phyloP scores from a whole-genome alignment of 495 filamentous ascomycete species.

The Penicillium subrubescens region DNA sequence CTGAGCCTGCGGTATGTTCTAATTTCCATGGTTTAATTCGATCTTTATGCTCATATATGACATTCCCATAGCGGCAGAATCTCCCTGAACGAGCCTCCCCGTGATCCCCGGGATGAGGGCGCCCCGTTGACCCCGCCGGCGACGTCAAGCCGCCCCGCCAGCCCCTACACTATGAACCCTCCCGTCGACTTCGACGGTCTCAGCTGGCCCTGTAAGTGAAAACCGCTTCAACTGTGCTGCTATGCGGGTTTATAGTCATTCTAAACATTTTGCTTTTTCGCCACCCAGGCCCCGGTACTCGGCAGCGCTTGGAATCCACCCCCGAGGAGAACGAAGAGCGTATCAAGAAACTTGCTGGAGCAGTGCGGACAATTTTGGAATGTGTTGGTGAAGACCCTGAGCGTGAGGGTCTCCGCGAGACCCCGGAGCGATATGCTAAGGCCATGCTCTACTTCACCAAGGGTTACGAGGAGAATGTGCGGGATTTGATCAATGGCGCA shows the following conservation, averaged over 20 bases:
- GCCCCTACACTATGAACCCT: conserved; percentile 64
- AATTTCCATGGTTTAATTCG: neutral
- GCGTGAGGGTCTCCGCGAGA: conserved; percentile 83
- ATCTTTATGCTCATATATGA: conserved; percentile 10
- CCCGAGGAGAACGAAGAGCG: conserved; percentile 70
- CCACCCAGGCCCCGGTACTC: conserved; percentile 69
- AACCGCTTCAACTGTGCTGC: neutral
- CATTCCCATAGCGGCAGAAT: conserved; percentile 22
- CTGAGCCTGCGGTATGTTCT: conserved; percentile 33
- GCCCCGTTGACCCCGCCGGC: conserved; percentile 49
- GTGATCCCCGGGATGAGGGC: conserved; percentile 74
- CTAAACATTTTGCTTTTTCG: conserved; percentile 1
- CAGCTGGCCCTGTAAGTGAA: conserved; percentile 68
- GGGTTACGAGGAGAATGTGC: conserved; percentile 94
- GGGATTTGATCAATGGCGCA: conserved; percentile 89
- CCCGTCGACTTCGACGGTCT: conserved; percentile 72
- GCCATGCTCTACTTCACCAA: conserved; percentile 99
- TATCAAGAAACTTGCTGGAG: conserved; percentile 77
- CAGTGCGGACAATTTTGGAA: conserved; percentile 88
- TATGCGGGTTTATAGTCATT: neutral
- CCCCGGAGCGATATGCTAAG: conserved; percentile 89
- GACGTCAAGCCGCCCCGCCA: conserved; percentile 54
- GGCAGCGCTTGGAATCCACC: conserved; percentile 76
- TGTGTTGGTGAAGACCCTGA: conserved; percentile 96
- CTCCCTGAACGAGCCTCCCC: conserved; percentile 63